These are phyloP conservation scores for Scheffersomyces segobiensis DNA, from an alignment of 1,139 yeast species.

Conservation along the genomic window DNA sequence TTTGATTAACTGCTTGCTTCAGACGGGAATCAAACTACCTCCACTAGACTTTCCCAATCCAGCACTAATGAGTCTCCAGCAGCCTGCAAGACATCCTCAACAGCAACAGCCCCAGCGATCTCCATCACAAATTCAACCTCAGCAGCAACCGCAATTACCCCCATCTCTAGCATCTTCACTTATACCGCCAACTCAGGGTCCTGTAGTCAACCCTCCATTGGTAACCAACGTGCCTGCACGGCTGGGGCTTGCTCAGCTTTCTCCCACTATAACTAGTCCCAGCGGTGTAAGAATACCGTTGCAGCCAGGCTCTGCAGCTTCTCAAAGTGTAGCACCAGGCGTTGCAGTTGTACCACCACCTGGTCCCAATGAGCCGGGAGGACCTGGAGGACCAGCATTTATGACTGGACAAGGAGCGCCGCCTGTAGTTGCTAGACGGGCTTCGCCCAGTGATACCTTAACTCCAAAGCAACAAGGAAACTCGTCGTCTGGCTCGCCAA, in stretches of 20 bases:
- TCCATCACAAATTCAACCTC: constrained; percentile 4
- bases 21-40: constrained; percentile 68
- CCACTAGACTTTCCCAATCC: constrained; percentile 57
- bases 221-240: constrained; percentile 3
- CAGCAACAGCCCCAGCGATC: constrained; percentile 9
- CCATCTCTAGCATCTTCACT: constrained; percentile 4
- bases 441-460: constrained; percentile 8
- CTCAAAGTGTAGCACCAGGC: constrained; percentile 10
- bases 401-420: neutral
- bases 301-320: neutral
- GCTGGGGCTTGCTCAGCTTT: constrained; percentile 3
- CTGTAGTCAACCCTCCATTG: constrained; percentile 9
- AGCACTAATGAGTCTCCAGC: constrained; percentile 21
- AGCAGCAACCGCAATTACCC: neutral
- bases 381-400: neutral
- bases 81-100: constrained; percentile 11
- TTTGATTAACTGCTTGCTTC: constrained; percentile 49
- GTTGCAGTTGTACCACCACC: constrained; percentile 7
- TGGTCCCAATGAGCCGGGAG: neutral
- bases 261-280: neutral
- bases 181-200: constrained; percentile 6
- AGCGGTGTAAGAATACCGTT: neutral
- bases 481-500: constrained; percentile 12
- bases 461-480: constrained; percentile 12
- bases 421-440: constrained; percentile 2